These are phyloP conservation scores for Inga leiocalycina DNA, from an alignment of 306 rosid genomes.

Conservation along the genomic window DNA sequence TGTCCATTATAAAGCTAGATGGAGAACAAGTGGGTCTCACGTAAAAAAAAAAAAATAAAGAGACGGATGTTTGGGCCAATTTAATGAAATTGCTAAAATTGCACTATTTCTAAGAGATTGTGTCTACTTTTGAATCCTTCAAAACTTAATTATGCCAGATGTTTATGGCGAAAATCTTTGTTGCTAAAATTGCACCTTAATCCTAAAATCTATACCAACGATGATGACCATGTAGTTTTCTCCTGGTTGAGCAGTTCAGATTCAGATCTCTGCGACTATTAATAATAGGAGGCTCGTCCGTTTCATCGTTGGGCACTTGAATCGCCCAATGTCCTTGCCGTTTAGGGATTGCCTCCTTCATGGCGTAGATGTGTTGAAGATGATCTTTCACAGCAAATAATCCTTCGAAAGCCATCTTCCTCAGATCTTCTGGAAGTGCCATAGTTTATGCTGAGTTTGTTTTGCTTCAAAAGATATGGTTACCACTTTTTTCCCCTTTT, in stretches of 20 bases:
- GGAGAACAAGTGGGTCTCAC: too few species aligned
- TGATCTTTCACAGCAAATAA: neutral
- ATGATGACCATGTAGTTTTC: neutral
- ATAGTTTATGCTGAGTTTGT: neutral
- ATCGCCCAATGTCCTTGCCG: neutral
- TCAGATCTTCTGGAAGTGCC: neutral
- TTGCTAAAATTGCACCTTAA: too few species aligned
- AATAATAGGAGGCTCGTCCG: neutral
- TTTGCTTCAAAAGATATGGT: neutral
- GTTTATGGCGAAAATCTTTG: too few species aligned
- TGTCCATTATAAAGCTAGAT: too few species aligned
- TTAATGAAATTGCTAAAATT: too few species aligned
- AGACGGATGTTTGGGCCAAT: too few species aligned
- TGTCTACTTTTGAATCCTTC: too few species aligned
- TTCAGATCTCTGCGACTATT: neutral
- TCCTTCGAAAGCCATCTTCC: neutral
- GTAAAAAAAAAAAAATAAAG: too few species aligned
- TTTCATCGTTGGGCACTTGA: conserved; percentile 1
- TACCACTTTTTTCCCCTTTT: too few species aligned
- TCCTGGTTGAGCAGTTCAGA: neutral
- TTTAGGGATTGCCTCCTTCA: neutral
- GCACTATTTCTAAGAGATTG: too few species aligned
- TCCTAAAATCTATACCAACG: neutral
- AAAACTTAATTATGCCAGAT: too few species aligned
- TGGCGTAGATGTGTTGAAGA: neutral